Evolutionary conservation across 164 flowering plant genomes (phyloP), one percentile per base, ranked within the genome.

Genomic region (Tetrastigma voinierianum): DNA sequence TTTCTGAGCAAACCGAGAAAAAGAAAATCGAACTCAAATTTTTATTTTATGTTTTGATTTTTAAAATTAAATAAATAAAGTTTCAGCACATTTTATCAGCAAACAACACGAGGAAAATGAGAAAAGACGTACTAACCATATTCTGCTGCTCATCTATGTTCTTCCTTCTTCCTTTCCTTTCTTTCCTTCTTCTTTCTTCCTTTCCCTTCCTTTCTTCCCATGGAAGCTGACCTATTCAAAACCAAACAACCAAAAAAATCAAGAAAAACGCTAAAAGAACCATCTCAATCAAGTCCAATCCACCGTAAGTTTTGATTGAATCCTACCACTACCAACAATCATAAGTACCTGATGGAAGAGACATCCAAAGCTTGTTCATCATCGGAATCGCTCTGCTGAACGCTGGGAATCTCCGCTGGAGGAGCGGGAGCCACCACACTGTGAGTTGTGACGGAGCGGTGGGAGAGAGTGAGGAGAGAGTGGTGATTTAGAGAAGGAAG

Each of bases 91-190:
- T 20, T 19, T 51, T 25, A 46, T 23, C 56, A 51, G 46, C 44
- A 52, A 66, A 14, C 12, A 57, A 14, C 15, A 25, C 0, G 3
- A 17, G 24, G 64, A 11, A 18, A 45, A 5, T 45, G 55, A 52
- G 47, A 57, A 40, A 12, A 10, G 51, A 69, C 25, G 10, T 12
- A 70, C 87, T 69, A 20, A 90, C 98, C 96, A 88, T 90, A 44
- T 87, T 88, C 67, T 87, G 93, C 62, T 88, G 44, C 59, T 77
- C 83, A 81, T 92, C 96, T 21, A 92, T 88, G 10, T 90, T 84
- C 81, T n/a, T n/a, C n/a, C n/a, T n/a, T n/a, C n/a, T n/a, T n/a
- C n/a, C n/a, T n/a, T n/a, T n/a, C n/a, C n/a, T n/a, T n/a, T n/a
- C n/a, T n/a, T n/a, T n/a, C n/a, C n/a, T n/a, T n/a, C n/a, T n/a